Evolutionary conservation across 495 filamentous ascomycete genomes (phyloP), one percentile per base, ranked within the genome.

Genomic region (Pseudevernia furfuracea): DNA sequence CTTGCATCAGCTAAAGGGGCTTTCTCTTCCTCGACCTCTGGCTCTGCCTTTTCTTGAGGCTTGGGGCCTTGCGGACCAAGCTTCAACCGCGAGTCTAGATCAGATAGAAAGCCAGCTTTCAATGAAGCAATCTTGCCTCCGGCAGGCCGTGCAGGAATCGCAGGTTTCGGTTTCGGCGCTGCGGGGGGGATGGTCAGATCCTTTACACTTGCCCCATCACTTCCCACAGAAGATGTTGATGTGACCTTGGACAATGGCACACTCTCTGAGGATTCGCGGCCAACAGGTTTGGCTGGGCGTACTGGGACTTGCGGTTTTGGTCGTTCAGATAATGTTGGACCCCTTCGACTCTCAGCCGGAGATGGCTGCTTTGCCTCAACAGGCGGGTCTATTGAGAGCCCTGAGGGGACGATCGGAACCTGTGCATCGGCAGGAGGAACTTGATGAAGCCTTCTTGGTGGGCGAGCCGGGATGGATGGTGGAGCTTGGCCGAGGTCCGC

Each of bases 81-180:
- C 73, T 89, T 86, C 46, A 98, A 78, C 21, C 91, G 85, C 21
- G 87, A 89, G 72, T 97, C 94, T 46, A 98, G 76, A 71, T 97
- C 92, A 37, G 83, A 88, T 78, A 97, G 82, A 75, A 97, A 97
- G 5, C 90, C 91, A 21, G 88, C 88, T 75, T 94, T 90, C 59
- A 97, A 72, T 30, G 92, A 89, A 21, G 92, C 91, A 70, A 98
- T 94, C 77, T 97, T 97, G 52, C 84, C 79, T 5, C 89, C 91
- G 49, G 80, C 79, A 0, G 91, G 91, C 38, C 92, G 83, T 25
- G 87, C 85, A n/a, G 94, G 93, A 14, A 96, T 79, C 0, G 84
- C 80, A 25, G 91, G 91, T 71, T 92, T 95, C 39, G 81, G 75
- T 70, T 87, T 89, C 10, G 79, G 74, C 10, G 74, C 70, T 4